Evolutionary conservation across 352 stramenopile genomes (phyloP), one percentile per base, ranked within the genome.

Genomic region (Pythium periplocum): DNA sequence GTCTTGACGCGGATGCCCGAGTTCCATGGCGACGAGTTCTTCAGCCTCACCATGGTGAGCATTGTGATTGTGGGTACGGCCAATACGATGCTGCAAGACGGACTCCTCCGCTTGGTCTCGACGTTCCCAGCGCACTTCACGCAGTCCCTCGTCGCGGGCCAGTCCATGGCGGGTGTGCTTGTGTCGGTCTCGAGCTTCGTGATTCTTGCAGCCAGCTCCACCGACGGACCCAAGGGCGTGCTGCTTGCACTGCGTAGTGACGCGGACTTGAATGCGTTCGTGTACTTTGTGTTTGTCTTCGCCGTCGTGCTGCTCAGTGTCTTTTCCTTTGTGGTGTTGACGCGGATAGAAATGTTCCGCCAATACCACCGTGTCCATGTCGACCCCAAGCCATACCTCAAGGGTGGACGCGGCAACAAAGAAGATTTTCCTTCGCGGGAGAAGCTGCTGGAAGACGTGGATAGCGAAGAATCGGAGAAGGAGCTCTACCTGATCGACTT

Each of bases 281-380:
- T 85, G 49, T 93, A 93, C 63, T 93, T 93, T 34, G 64, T 81
- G 31, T 71, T 87, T 44, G 79, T 84, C 26, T 89, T 90, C 48
- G 61, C 83, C 32, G 83, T 77, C 42, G 68, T 91, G 37, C 58
- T 88, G 3, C 37, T 77, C 34, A 84, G 72, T 39, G 57, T 72
- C 12, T 45, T 88, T 38, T 50, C 73, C 45, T 89, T 93, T 40
- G 62, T 69, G 0, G 49, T 67, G 11, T 71, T 93, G 32, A 86
- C 69, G 6, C 60, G 70, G 30, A 87, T 88, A 71, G 54, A 71
- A 9, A 60, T 88, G n/a, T 87, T 88, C 48, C 72, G 63, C 26
- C 68, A 82, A 61, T 93, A 90, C 62, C 70, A 84, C 49, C 40
- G 56, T 40, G 26, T 17, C 40, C 8, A 35, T 6, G 45, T 6